Evolutionary conservation across 106 monocot genomes (phyloP).

Genomic region (Iris macrosiphon): DNA sequence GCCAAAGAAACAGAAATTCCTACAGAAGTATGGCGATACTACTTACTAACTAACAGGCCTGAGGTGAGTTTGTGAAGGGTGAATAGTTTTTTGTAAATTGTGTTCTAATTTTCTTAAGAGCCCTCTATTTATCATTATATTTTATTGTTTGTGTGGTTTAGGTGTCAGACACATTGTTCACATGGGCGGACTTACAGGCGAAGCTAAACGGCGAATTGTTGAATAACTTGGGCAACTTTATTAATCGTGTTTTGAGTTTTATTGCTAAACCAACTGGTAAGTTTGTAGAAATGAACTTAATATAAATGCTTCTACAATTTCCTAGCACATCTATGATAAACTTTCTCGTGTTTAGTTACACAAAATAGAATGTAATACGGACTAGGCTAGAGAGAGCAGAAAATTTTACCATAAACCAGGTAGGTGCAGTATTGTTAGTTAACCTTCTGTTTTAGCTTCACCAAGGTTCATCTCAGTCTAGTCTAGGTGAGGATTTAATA

Average conservation of each 20-base stretch:
- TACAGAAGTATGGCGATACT: constrained; percentile 95
- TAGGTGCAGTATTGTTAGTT: too few species aligned
- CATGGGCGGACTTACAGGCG: constrained; percentile 92
- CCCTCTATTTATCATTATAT: neutral
- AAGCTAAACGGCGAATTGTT: constrained; percentile 90
- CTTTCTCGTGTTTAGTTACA: too few species aligned
- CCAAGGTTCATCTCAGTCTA: too few species aligned
- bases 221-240: constrained; percentile 86
- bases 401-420: too few species aligned
- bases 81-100: neutral
- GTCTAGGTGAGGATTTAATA: too few species aligned
- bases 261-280: constrained; percentile 87
- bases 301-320: neutral
- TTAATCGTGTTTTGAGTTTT: constrained; percentile 90
- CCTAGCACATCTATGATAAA: neutral
- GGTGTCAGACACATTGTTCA: constrained; percentile 96
- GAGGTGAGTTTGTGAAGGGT: constrained; percentile 54
- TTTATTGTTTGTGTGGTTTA: constrained; percentile 21
- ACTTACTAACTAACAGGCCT: constrained; percentile 86
- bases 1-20: constrained; percentile 90
- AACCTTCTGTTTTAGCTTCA: too few species aligned
- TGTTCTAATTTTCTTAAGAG: neutral
- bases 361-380: too few species aligned
- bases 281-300: neutral
- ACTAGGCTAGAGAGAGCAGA: too few species aligned